Evolutionary conservation across 345 rosid genomes (phyloP).

Genomic region (Populus ilicifolia): DNA sequence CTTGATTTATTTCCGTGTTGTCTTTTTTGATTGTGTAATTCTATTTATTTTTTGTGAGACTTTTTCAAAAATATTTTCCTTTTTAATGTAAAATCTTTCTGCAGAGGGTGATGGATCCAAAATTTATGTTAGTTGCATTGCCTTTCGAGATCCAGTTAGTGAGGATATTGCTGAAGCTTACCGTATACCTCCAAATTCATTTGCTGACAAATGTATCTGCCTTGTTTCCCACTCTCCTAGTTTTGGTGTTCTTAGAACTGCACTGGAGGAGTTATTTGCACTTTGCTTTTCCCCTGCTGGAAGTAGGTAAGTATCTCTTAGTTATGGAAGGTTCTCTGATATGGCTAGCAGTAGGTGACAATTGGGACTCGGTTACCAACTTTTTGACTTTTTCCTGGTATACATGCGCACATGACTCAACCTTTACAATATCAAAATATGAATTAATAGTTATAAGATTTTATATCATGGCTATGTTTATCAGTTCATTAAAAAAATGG

Average conservation of each 20-base stretch:
- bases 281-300: constrained; percentile 90
- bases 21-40: background rate
- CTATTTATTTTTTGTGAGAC: background rate
- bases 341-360: background rate
- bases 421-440: background rate
- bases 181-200: constrained; percentile 68
- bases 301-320: constrained; percentile 58
- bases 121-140: constrained; percentile 89
- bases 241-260: constrained; percentile 66
- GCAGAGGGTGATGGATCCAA: constrained; percentile 99
- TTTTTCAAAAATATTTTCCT: background rate
- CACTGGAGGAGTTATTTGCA: constrained; percentile 76
- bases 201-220: constrained; percentile 92
- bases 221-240: constrained; percentile 85
- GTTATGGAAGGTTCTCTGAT: background rate
- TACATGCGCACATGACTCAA: background rate
- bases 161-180: constrained; percentile 97
- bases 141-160: constrained; percentile 90
- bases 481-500: background rate
- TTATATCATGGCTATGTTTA: background rate
- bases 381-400: background rate
- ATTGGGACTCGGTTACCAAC: background rate
- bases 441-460: background rate
- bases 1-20: too few relatives aligned
- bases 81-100: background rate